phyloP scores from a whole-genome alignment of 139 green algal species.

The Chlorokybus atmophyticus region DNA sequence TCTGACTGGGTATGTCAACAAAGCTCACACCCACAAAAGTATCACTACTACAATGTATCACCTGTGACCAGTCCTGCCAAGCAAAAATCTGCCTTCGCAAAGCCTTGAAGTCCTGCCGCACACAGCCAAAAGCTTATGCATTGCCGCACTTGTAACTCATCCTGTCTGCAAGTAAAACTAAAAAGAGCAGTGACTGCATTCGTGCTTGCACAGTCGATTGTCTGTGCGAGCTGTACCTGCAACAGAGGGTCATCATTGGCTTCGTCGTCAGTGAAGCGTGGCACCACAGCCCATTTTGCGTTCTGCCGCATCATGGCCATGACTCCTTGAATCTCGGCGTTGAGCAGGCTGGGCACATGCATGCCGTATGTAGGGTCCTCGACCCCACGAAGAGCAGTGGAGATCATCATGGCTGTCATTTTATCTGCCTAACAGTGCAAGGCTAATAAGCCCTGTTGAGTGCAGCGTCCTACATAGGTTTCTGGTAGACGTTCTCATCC shows the following conservation, averaged over 20 bases:
- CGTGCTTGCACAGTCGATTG: no score
- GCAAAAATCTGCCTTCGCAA: conserved; percentile 65
- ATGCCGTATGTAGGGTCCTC: no score
- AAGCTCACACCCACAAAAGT: neutral
- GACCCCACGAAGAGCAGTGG: no score
- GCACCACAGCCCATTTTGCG: conserved; percentile 49
- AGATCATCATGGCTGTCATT: no score
- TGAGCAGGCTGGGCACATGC: conserved; percentile 37
- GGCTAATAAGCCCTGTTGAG: no score
- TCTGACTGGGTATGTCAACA: neutral
- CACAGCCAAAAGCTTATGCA: no score
- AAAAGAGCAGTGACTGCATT: no score
- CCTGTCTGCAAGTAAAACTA: no score
- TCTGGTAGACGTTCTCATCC: neutral
- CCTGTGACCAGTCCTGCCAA: conserved; percentile 38
- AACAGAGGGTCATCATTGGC: conserved; percentile 67
- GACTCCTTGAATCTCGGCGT: conserved; percentile 56
- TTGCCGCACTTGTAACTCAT: no score
- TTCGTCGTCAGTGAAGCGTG: conserved; percentile 45
- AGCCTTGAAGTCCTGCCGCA: conserved; percentile 56
- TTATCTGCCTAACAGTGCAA: no score
- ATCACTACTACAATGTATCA: conserved; percentile 47
- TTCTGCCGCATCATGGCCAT: conserved; percentile 72
- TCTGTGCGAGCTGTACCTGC: no score
- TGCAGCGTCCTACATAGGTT: no score